These are phyloP conservation scores for Pyrus betulifolia DNA, from an alignment of 306 rosid genomes.

Conservation along the genomic window DNA sequence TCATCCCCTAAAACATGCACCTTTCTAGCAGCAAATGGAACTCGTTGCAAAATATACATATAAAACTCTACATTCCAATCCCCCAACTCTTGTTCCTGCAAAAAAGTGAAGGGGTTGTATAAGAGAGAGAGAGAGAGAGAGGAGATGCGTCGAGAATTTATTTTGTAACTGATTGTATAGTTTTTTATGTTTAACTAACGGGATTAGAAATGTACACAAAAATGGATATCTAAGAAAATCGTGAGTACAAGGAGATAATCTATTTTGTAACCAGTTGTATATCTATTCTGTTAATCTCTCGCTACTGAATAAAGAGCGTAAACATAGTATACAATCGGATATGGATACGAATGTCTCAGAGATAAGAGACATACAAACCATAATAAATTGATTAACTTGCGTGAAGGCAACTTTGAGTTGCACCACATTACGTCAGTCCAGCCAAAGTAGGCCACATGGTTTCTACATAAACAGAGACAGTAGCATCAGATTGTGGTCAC, in stretches of 20 bases:
- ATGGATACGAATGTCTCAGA: background rate
- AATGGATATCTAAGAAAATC: too few species aligned
- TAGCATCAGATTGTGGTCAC: background rate
- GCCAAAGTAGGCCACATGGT: background rate
- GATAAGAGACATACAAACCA: background rate
- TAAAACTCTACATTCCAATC: background rate
- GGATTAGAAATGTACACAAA: background rate
- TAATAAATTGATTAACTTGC: background rate
- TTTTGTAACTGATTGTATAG: too few species aligned
- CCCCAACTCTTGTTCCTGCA: background rate
- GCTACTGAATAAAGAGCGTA: rapidly evolving
- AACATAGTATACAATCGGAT: background rate
- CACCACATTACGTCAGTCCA: background rate
- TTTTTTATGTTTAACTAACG: too few species aligned
- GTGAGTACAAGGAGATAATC: too few species aligned
- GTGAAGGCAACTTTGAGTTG: background rate
- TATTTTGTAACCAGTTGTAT: background rate
- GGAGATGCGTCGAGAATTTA: too few species aligned
- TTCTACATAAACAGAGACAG: constrained; percentile 1
- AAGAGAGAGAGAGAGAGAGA: background rate
- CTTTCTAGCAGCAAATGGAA: background rate
- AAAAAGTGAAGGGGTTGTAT: background rate
- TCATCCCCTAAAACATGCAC: background rate
- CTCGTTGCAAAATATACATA: background rate
- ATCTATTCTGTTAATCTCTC: too few species aligned